Percentiles rank a stretch among this genome's conserved stretches.
Conservation (phyloP, 176 grass and related monocot genomes). For the Saccharum officinarum region DNA sequence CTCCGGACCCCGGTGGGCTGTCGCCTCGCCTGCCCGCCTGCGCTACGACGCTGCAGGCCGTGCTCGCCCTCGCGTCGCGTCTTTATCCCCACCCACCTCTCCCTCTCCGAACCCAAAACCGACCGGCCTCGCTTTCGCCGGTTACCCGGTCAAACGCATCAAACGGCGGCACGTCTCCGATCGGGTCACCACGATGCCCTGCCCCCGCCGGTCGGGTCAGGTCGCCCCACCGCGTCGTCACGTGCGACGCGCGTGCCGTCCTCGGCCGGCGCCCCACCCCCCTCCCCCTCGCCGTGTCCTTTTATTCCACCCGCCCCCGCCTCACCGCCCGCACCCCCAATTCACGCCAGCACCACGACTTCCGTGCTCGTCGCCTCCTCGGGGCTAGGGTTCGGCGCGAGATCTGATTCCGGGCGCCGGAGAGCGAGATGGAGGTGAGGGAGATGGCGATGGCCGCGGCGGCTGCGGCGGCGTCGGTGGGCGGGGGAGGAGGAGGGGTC, state of each 20-base stretch:
- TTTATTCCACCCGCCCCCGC: constrained; percentile 50
- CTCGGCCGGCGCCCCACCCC: constrained; percentile 49
- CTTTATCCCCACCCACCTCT: constrained; percentile 25
- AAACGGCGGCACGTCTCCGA: constrained; percentile 80
- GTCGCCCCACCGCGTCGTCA: constrained; percentile 42
- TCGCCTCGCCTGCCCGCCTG: constrained; percentile 25
- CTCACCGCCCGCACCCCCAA: constrained; percentile 21
- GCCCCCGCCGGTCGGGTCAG: constrained; percentile 45
- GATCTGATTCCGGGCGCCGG: constrained; percentile 28
- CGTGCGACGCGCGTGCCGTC: constrained; percentile 59
- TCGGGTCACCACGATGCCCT: constrained; percentile 44
- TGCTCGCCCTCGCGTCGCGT: background rate
- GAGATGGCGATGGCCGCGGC: constrained; percentile 44
- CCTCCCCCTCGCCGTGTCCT: constrained; percentile 22
- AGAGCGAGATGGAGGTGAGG: constrained; percentile 36
- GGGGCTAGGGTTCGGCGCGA: constrained; percentile 34
- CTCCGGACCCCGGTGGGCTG: constrained; percentile 43
- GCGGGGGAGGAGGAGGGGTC: constrained; percentile 20
- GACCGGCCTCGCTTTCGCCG: constrained; percentile 45
- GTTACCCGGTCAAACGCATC: constrained; percentile 86
- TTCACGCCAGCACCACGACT: constrained; percentile 25
- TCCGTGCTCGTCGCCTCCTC: constrained; percentile 8
- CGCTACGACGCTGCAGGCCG: constrained; percentile 6
- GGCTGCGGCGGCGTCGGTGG: constrained; percentile 19
- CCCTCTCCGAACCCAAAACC: constrained; percentile 36